phyloP scores from a whole-genome alignment of 2,329 filamentous ascomycete species.

The Arthrobotrys conoides region DNA sequence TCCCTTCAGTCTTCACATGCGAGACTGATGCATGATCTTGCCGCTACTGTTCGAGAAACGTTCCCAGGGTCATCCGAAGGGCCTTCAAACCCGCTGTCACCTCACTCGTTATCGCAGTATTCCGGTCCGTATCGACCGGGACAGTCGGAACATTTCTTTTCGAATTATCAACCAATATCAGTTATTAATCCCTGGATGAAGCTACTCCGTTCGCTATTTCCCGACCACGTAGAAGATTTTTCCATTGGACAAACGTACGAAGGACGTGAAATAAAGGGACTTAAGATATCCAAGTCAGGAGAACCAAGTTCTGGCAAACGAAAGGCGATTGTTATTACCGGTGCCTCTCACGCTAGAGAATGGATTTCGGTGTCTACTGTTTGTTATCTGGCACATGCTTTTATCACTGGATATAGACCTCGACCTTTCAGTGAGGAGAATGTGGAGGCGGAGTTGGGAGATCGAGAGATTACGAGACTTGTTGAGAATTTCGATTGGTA shows the following conservation, averaged over 20 bases:
- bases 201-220: slow-evolving; percentile 89
- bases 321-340: slow-evolving; percentile 84
- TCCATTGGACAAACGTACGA: slow-evolving; percentile 89
- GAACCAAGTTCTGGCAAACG: slow-evolving; percentile 68
- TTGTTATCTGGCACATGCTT: slow-evolving; percentile 88
- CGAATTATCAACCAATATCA: slow-evolving; percentile 88
- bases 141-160: slow-evolving; percentile 79
- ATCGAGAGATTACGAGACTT: slow-evolving; percentile 76
- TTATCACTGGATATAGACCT: slow-evolving; percentile 87
- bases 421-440: slow-evolving; percentile 68
- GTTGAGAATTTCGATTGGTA: slow-evolving; percentile 88
- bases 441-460: slow-evolving; percentile 59
- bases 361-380: slow-evolving; percentile 96
- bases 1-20: slow-evolving; percentile 80
- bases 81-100: slow-evolving; percentile 62
- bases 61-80: slow-evolving; percentile 72
- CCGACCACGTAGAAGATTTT: slow-evolving; percentile 80
- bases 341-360: slow-evolving; percentile 92
- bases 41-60: slow-evolving; percentile 81
- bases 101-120: slow-evolving; percentile 60
- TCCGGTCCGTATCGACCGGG: slow-evolving; percentile 64
- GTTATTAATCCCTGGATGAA: slow-evolving; percentile 93
- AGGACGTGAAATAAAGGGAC: slow-evolving; percentile 84
- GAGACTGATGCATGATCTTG: slow-evolving; percentile 83
- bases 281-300: slow-evolving; percentile 73